Conservation (phyloP, 371 early-diverging fungal genomes). For the Dichotomocladium elegans region DNA sequence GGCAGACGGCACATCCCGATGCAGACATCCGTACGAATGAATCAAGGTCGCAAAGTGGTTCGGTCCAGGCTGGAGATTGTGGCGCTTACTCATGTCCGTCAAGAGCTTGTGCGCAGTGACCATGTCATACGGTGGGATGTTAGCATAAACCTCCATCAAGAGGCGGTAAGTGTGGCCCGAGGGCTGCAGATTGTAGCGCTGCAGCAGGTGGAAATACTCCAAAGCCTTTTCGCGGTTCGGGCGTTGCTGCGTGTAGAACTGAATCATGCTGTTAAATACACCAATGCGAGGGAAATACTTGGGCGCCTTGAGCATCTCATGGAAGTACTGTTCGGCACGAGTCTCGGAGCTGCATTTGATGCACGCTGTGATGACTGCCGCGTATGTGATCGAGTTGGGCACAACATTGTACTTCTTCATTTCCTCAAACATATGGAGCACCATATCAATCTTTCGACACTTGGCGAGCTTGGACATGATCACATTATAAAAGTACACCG, state of each 20-base stretch:
- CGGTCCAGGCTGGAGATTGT: conserved; percentile 42
- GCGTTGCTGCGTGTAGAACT: conserved; percentile 56
- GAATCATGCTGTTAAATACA: conserved; percentile 60
- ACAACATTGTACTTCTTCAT: conserved; percentile 47
- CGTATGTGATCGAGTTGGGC: conserved; percentile 60
- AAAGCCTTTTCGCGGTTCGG: conserved; percentile 53
- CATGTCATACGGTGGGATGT: conserved; percentile 60
- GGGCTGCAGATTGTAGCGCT: conserved; percentile 38
- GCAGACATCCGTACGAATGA: conserved; percentile 57
- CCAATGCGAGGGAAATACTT: conserved; percentile 55
- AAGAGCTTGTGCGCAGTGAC: conserved; percentile 49
- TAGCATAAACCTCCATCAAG: conserved; percentile 57
- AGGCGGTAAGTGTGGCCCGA: conserved; percentile 56
- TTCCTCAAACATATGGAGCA: conserved; percentile 47
- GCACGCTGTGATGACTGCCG: conserved; percentile 58
- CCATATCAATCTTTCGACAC: conserved; percentile 51
- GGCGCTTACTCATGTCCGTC: conserved; percentile 41
- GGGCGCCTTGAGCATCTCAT: conserved; percentile 45
- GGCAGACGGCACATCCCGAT: conserved; percentile 53
- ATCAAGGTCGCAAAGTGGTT: conserved; percentile 57
- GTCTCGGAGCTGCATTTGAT: conserved; percentile 50
- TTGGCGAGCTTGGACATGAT: conserved; percentile 58
- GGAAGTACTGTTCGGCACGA: conserved; percentile 45
- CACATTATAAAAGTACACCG: conserved; percentile 61
- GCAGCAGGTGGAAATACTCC: conserved; percentile 44